Evolutionary conservation across 2,329 filamentous ascomycete genomes (phyloP).

Genomic region (Escovopsis weberi): DNA sequence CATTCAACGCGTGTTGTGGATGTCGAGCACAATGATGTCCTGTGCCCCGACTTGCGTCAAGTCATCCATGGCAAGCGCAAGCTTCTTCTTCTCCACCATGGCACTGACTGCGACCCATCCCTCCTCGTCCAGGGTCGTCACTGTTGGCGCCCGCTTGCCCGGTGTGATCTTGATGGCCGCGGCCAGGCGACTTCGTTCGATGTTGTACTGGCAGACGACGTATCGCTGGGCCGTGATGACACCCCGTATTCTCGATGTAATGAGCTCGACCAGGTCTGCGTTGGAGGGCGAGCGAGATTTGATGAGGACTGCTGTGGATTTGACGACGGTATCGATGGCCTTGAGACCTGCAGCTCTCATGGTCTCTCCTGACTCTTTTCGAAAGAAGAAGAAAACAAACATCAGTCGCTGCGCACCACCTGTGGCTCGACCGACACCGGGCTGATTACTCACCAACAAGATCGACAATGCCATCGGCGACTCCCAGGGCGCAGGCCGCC

Average conservation of each 20-base stretch:
- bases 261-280: slow-evolving; percentile 65
- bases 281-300: slow-evolving; percentile 77
- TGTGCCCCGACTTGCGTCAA: slow-evolving; percentile 61
- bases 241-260: slow-evolving; percentile 74
- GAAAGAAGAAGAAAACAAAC: not conserved
- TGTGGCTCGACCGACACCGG: not conserved
- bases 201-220: slow-evolving; percentile 93
- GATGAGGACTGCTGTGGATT: slow-evolving; percentile 79
- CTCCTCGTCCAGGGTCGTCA: slow-evolving; percentile 76
- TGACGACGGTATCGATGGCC: slow-evolving; percentile 85
- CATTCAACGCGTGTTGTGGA: slow-evolving; percentile 57
- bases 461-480: slow-evolving; percentile 94
- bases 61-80: slow-evolving; percentile 78
- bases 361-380: slow-evolving; percentile 83
- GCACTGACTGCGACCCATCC: slow-evolving; percentile 89
- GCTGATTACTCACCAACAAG: slow-evolving; percentile 59
- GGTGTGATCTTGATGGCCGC: slow-evolving; percentile 68
- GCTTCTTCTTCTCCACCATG: slow-evolving; percentile 83
- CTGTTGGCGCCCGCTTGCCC: slow-evolving; percentile 82
- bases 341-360: slow-evolving; percentile 93
- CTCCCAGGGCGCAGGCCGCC: slow-evolving; percentile 86
- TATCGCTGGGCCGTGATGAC: slow-evolving; percentile 92
- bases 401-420: not conserved
- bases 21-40: slow-evolving; percentile 74
- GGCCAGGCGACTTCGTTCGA: slow-evolving; percentile 54